Evolutionary conservation across 768 basidiomycete species (phyloP).

Genomic region (Leccinum sublutescens): DNA sequence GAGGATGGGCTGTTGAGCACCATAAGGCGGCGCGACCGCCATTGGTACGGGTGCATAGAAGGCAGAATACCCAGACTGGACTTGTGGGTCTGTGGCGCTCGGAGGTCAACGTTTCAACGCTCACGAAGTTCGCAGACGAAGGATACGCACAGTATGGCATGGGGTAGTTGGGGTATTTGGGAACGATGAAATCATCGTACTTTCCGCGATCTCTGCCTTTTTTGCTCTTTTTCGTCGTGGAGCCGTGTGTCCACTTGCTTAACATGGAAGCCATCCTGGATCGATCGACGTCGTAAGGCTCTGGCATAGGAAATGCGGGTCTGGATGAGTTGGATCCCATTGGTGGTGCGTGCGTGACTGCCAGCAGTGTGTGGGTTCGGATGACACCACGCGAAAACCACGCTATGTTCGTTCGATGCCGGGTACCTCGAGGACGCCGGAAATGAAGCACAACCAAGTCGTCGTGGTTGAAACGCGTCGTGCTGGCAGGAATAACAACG

Average conservation of each 20-base stretch:
- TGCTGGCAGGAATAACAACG: not conserved
- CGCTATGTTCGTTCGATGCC: slow-evolving; percentile 6
- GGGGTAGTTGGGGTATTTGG: slow-evolving; percentile 13
- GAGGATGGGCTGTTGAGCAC: slow-evolving; percentile 28
- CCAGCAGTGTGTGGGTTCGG: not conserved
- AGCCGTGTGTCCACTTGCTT: slow-evolving; percentile 19
- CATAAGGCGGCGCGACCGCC: slow-evolving; percentile 20
- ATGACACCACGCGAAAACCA: not conserved
- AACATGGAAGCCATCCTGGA: slow-evolving; percentile 3
- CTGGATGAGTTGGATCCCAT: slow-evolving; percentile 30
- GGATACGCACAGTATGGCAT: slow-evolving; percentile 26
- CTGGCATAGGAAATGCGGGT: slow-evolving; percentile 20
- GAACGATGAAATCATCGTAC: slow-evolving; percentile 15
- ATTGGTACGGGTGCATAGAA: slow-evolving; percentile 32
- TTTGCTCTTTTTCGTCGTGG: slow-evolving; percentile 16
- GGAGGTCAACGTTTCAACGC: slow-evolving; percentile 19
- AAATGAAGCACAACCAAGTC: not conserved
- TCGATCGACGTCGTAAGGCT: not conserved
- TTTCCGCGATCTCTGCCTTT: slow-evolving; percentile 21
- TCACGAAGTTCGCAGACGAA: not conserved
- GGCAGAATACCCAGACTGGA: slow-evolving; percentile 21
- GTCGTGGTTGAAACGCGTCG: not conserved
- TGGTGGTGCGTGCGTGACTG: not conserved
- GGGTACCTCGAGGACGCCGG: slow-evolving; percentile 10
- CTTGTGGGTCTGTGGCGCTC: slow-evolving; percentile 23